These are phyloP conservation scores for Rubus parviflorus DNA, from an alignment of 306 rosid genomes.

Conservation along the genomic window DNA sequence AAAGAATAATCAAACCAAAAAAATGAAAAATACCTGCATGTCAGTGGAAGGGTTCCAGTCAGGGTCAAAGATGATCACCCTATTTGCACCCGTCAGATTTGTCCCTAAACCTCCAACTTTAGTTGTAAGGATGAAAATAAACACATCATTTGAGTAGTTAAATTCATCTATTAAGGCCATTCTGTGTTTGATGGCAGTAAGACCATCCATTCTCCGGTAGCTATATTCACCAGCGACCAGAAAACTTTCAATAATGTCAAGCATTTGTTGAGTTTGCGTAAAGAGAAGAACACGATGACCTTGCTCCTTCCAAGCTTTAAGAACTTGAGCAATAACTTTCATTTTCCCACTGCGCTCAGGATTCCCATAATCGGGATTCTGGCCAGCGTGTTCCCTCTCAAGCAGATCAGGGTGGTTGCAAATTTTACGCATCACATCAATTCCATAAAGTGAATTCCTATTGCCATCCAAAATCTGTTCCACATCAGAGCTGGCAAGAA, in stretches of 20 bases:
- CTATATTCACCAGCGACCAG: slow-evolving; percentile 53
- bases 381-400: slow-evolving; percentile 83
- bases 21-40: slow-evolving; percentile 58
- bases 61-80: slow-evolving; percentile 94
- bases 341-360: slow-evolving; percentile 92
- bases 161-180: slow-evolving; percentile 98
- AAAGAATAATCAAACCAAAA: not conserved
- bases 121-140: slow-evolving; percentile 88
- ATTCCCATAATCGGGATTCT: slow-evolving; percentile 91
- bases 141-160: slow-evolving; percentile 71
- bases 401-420: slow-evolving; percentile 99
- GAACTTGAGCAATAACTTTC: slow-evolving; percentile 92
- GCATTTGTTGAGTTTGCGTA: slow-evolving; percentile 93
- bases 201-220: slow-evolving; percentile 94
- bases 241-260: slow-evolving; percentile 77
- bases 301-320: slow-evolving; percentile 96
- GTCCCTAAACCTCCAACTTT: slow-evolving; percentile 99
- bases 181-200: slow-evolving; percentile 84
- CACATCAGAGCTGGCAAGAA: slow-evolving; percentile 97
- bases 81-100: slow-evolving; percentile 88
- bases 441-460: slow-evolving; percentile 87
- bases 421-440: slow-evolving; percentile 94
- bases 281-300: slow-evolving; percentile 96
- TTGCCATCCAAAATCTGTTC: slow-evolving; percentile 84
- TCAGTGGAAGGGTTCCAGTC: slow-evolving; percentile 99